A percentile compares a stretch with the other conserved stretches of the same genome.
phyloP scores from a whole-genome alignment of 306 rosid genomes.

The Cucumis melo region DNA sequence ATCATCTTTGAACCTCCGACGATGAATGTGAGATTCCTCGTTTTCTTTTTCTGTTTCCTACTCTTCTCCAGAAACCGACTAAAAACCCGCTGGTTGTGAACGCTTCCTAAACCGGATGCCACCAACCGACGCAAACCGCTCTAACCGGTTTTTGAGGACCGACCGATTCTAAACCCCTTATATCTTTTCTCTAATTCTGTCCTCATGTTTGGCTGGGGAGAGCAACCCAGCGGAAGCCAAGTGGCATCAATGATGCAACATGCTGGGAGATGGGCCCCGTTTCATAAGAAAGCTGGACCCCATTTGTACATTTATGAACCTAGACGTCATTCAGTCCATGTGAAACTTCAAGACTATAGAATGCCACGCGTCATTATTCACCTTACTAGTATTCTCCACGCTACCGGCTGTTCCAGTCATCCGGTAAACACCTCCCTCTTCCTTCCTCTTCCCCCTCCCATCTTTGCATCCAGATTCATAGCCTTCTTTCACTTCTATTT shows the following conservation, averaged over 20 bases:
- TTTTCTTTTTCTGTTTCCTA: no score
- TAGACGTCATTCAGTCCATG: constrained; percentile 7
- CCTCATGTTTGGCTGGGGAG: no score
- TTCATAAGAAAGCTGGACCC: background rate
- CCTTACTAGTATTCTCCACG: background rate
- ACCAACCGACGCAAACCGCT: no score
- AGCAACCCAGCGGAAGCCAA: no score
- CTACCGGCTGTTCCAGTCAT: constrained; percentile 15
- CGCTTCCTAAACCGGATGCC: no score
- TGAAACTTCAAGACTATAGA: background rate
- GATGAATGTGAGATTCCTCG: no score
- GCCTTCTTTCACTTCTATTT: background rate
- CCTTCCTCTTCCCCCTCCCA: background rate
- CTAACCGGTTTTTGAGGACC: no score
- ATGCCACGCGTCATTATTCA: background rate
- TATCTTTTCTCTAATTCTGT: no score
- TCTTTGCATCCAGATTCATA: constrained; percentile 13
- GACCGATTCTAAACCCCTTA: no score
- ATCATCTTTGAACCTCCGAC: no score
- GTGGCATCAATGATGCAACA: background rate
- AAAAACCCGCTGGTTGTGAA: no score
- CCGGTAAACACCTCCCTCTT: background rate
- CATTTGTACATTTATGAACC: background rate
- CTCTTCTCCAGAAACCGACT: no score
- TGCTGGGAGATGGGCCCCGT: background rate